Conservation (phyloP, 257 asterid species). For the Przewalskia tangutica region DNA sequence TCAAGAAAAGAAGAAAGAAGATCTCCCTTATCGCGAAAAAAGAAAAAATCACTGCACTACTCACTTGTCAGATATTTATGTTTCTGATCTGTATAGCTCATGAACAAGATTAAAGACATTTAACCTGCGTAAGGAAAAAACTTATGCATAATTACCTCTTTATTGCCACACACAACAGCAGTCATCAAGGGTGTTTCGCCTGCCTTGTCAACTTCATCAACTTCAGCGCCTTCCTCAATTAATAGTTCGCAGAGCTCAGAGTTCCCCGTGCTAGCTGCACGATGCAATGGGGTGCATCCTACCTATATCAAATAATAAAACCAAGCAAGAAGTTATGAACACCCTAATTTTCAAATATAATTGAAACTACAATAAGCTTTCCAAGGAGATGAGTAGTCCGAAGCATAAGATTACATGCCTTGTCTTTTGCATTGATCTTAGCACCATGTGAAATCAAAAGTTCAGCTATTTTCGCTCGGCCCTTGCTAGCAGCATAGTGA, state of each 20-base stretch:
- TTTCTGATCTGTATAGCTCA: background rate
- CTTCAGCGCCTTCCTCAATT: constrained; percentile 92
- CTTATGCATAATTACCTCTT: constrained; percentile 36
- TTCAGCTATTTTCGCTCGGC: constrained; percentile 64
- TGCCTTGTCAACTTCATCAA: constrained; percentile 68
- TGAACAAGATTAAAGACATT: background rate
- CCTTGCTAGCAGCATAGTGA: constrained; percentile 99
- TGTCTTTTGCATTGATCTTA: constrained; percentile 74
- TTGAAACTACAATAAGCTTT: background rate
- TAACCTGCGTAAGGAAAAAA: background rate
- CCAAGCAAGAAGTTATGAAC: constrained; percentile 1
- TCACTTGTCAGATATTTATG: background rate
- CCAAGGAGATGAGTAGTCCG: background rate
- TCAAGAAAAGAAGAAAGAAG: background rate
- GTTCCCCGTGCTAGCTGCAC: constrained; percentile 90
- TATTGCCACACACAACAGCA: constrained; percentile 69
- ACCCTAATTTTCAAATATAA: no score
- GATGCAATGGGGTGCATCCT: constrained; percentile 93
- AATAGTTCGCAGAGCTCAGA: constrained; percentile 52
- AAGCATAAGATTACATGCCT: constrained; percentile 38
- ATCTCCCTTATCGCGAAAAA: background rate
- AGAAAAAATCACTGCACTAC: background rate
- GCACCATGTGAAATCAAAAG: constrained; percentile 67
- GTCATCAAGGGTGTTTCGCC: constrained; percentile 91
- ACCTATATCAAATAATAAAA: constrained; percentile 32